Conservation (phyloP, 1,139 yeast species). For the Geotrichum klebahnii region DNA sequence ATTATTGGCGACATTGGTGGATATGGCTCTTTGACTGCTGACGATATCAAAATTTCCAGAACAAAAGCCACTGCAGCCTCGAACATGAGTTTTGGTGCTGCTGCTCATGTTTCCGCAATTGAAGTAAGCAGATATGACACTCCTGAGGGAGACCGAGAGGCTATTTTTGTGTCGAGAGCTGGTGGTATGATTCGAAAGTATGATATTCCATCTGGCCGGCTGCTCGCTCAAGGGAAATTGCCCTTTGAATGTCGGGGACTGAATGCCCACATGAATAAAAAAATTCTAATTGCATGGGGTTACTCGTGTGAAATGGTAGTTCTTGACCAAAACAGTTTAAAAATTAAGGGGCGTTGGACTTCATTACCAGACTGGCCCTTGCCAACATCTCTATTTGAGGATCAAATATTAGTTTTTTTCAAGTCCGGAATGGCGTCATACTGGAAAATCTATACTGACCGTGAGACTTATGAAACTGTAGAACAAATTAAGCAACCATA, state of each 20-base stretch:
- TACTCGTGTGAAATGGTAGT: slow-evolving; percentile 26
- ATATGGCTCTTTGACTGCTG: background rate
- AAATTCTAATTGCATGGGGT: slow-evolving; percentile 28
- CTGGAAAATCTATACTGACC: slow-evolving; percentile 17
- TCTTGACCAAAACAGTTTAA: slow-evolving; percentile 23
- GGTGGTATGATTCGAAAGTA: slow-evolving; percentile 19
- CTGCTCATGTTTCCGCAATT: slow-evolving; percentile 12
- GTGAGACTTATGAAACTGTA: slow-evolving; percentile 12
- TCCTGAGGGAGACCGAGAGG: slow-evolving; percentile 13
- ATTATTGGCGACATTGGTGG: slow-evolving; percentile 11
- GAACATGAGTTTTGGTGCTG: slow-evolving; percentile 11
- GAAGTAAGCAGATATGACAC: slow-evolving; percentile 15
- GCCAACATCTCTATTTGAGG: slow-evolving; percentile 27
- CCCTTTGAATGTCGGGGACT: slow-evolving; percentile 25
- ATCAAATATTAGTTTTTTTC: slow-evolving; percentile 24
- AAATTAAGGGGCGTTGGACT: slow-evolving; percentile 22
- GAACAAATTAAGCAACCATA: slow-evolving; percentile 12
- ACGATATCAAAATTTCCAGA: background rate
- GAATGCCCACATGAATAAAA: slow-evolving; percentile 19
- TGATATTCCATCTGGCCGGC: slow-evolving; percentile 23
- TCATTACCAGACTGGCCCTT: slow-evolving; percentile 29
- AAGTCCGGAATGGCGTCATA: slow-evolving; percentile 24
- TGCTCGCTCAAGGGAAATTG: slow-evolving; percentile 19
- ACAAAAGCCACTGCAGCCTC: too few relatives aligned
- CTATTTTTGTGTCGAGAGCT: slow-evolving; percentile 12